phyloP scores from a whole-genome alignment of 129 eudicot species.

The Mikania micrantha region DNA sequence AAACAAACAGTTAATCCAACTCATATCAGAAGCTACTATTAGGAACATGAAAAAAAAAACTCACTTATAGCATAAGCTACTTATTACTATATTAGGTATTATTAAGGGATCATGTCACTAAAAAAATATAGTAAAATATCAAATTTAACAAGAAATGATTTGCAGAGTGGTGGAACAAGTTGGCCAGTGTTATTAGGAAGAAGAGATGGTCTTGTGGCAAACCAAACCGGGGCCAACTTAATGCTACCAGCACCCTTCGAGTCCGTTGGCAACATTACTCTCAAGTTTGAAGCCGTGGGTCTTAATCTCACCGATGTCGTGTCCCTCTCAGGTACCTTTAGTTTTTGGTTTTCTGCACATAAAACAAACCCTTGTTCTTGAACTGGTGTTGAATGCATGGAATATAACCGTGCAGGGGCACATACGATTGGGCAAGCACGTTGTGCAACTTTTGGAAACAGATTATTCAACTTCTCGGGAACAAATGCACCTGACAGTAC shows the following conservation, averaged over 20 bases:
- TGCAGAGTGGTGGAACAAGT: conserved; percentile 62
- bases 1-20: too few relatives aligned
- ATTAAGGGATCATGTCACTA: too few relatives aligned
- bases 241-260: conserved; percentile 61
- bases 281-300: conserved; percentile 55
- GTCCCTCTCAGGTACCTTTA: conserved; percentile 53
- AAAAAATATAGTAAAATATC: not conserved
- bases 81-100: too few relatives aligned
- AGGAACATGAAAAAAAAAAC: too few relatives aligned
- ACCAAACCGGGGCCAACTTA: conserved; percentile 46
- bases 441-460: conserved; percentile 27
- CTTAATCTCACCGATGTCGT: conserved; percentile 61
- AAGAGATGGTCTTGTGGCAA: conserved; percentile 50
- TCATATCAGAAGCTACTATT: too few relatives aligned
- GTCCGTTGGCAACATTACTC: conserved; percentile 40
- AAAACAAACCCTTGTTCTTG: not conserved
- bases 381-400: not conserved
- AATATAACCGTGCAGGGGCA: conserved; percentile 20
- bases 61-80: too few relatives aligned
- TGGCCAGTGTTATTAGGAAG: conserved; percentile 51
- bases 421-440: conserved; percentile 39
- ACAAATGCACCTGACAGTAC: conserved; percentile 31
- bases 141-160: not conserved
- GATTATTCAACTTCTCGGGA: conserved; percentile 33
- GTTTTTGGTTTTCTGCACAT: not conserved